These are phyloP conservation scores for Ceratocystis eucalypticola DNA, from an alignment of 2,329 filamentous ascomycete species.

Conservation along the genomic window DNA sequence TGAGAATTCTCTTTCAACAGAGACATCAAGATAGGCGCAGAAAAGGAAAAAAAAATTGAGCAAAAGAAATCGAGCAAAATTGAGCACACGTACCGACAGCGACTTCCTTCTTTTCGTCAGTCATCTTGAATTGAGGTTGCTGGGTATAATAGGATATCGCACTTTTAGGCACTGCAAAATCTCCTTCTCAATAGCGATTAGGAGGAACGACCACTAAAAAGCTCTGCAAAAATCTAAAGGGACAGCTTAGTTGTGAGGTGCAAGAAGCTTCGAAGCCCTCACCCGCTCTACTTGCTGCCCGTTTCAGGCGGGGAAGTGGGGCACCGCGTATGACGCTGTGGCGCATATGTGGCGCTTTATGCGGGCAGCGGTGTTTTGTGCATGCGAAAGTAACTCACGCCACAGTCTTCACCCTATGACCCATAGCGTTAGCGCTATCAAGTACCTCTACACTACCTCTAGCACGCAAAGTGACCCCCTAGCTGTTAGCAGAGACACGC, in stretches of 20 bases:
- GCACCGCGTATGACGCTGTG: slow-evolving; percentile 17
- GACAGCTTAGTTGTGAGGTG: slow-evolving; percentile 9
- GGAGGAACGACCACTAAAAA: slow-evolving; percentile 1
- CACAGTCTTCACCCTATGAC: background rate
- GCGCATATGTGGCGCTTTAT: slow-evolving; percentile 11
- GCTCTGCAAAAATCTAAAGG: slow-evolving; percentile 20
- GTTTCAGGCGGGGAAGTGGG: slow-evolving; percentile 20
- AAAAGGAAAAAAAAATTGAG: background rate
- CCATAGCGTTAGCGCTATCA: background rate
- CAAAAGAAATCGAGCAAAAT: slow-evolving; percentile 5
- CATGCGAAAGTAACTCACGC: background rate
- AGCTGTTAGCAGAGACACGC: slow-evolving; percentile 12
- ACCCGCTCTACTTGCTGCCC: slow-evolving; percentile 6
- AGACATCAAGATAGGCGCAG: background rate
- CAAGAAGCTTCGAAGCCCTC: slow-evolving; percentile 18
- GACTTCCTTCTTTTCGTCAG: slow-evolving; percentile 32
- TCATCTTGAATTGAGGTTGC: slow-evolving; percentile 27
- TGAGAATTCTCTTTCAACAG: background rate
- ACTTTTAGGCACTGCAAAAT: slow-evolving; percentile 15
- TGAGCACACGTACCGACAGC: slow-evolving; percentile 25
- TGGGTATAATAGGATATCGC: slow-evolving; percentile 13
- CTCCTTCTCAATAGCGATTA: slow-evolving; percentile 18
- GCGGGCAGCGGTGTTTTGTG: background rate
- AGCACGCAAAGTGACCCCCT: background rate
- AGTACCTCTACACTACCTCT: slow-evolving; percentile 3